Percentiles rank a stretch among this genome's conserved stretches.
Evolutionary conservation across 345 rosid genomes (phyloP).

Genomic region (Hypericum androsaemum): DNA sequence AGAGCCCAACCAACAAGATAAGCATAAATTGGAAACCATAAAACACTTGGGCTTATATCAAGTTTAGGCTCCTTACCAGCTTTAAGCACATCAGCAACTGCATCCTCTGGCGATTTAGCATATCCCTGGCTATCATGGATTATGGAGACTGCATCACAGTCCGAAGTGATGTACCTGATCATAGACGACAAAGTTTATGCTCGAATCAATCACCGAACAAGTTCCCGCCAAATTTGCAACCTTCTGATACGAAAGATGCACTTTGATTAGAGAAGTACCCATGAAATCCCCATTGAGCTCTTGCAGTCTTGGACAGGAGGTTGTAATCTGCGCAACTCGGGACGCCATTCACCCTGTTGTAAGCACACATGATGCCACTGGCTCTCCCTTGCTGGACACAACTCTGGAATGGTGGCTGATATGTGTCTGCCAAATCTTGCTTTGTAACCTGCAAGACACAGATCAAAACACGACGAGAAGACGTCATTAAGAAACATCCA

Average conservation of each 20-base stretch:
- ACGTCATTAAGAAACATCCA: background rate
- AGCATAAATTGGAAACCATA: too few relatives aligned
- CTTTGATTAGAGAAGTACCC: conserved; percentile 40
- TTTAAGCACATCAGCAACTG: conserved; percentile 63
- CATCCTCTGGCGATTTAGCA: conserved; percentile 74
- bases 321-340: conserved; percentile 23
- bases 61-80: conserved; percentile 40
- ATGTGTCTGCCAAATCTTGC: conserved; percentile 27
- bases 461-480: background rate
- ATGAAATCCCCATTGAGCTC: conserved; percentile 58
- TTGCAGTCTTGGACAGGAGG: conserved; percentile 23
- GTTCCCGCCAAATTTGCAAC: background rate
- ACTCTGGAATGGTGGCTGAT: conserved; percentile 25
- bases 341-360: conserved; percentile 26
- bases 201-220: conserved; percentile 7
- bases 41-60: too few relatives aligned
- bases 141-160: conserved; percentile 78
- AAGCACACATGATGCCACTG: conserved; percentile 21
- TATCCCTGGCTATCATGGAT: conserved; percentile 53
- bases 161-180: conserved; percentile 70
- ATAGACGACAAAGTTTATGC: background rate
- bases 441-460: conserved; percentile 13
- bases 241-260: too few relatives aligned
- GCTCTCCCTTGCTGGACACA: conserved; percentile 23
- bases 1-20: too few relatives aligned